phyloP scores from a whole-genome alignment of 169 alveolate genomes.

The Plasmodium vinckei region DNA sequence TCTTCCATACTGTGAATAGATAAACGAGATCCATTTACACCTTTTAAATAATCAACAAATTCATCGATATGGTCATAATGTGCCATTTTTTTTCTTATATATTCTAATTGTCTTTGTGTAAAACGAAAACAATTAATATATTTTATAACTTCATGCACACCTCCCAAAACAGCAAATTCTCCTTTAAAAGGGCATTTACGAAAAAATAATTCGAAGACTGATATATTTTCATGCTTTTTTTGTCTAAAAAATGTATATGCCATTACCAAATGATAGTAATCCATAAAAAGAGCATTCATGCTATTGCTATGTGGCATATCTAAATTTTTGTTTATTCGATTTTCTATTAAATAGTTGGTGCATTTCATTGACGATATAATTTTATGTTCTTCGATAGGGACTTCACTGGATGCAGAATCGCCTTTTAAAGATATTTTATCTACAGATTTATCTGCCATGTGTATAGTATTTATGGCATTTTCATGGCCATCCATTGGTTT shows the following conservation, averaged over 20 bases:
- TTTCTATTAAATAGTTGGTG: constrained; percentile 37
- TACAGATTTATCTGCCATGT: neutral
- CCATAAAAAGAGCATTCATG: constrained; percentile 68
- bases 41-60: constrained; percentile 23
- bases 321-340: constrained; percentile 50
- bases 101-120: constrained; percentile 85
- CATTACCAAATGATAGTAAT: constrained; percentile 66
- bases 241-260: constrained; percentile 64
- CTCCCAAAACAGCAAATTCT: constrained; percentile 87
- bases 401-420: too few relatives aligned
- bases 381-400: constrained; percentile 23
- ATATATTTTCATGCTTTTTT: constrained; percentile 84
- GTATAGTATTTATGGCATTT: neutral
- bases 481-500: neutral
- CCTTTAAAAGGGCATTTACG: constrained; percentile 93
- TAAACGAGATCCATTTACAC: constrained; percentile 26
- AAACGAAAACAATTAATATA: constrained; percentile 85
- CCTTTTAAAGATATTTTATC: neutral
- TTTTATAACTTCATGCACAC: constrained; percentile 87
- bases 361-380: constrained; percentile 30
- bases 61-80: constrained; percentile 54
- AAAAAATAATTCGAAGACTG: constrained; percentile 90
- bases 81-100: constrained; percentile 76
- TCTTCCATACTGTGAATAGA: constrained; percentile 77
- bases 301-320: constrained; percentile 59